These are phyloP conservation scores for Funneliformis caledonium DNA, from an alignment of 371 early-diverging fungal genomes.

Conservation along the genomic window DNA sequence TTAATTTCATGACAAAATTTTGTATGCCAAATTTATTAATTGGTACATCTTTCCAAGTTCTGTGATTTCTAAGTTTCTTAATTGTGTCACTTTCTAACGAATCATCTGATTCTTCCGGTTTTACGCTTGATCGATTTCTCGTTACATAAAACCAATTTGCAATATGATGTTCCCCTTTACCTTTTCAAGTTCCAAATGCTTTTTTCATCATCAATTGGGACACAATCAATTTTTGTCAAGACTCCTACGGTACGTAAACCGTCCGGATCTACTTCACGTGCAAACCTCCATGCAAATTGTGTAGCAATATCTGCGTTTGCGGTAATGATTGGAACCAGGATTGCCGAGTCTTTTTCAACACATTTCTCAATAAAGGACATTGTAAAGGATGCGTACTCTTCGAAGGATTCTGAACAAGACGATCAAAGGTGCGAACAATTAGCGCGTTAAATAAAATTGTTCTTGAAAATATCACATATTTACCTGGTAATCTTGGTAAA, in stretches of 20 bases:
- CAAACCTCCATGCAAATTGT: background rate
- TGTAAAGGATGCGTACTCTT: background rate
- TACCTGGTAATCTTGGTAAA: no score
- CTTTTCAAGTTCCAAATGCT: background rate
- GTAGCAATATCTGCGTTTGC: background rate
- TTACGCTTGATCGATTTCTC: background rate
- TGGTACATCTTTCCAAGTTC: background rate
- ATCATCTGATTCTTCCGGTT: background rate
- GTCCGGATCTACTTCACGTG: background rate
- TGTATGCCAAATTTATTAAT: background rate
- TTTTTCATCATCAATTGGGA: background rate
- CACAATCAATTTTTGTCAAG: background rate
- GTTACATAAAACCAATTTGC: background rate
- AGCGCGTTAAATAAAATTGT: background rate
- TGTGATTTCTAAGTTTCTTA: background rate
- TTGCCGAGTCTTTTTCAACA: background rate
- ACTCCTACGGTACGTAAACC: background rate
- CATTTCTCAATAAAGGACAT: background rate
- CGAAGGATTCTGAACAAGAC: background rate
- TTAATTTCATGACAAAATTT: background rate
- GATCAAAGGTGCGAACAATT: background rate
- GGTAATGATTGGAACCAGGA: background rate
- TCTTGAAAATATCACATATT: background rate
- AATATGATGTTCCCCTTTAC: background rate
- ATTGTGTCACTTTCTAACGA: background rate